These are phyloP conservation scores for Gracilariopsis chorda DNA, from an alignment of 23 red algal genomes.

Conservation along the genomic window DNA sequence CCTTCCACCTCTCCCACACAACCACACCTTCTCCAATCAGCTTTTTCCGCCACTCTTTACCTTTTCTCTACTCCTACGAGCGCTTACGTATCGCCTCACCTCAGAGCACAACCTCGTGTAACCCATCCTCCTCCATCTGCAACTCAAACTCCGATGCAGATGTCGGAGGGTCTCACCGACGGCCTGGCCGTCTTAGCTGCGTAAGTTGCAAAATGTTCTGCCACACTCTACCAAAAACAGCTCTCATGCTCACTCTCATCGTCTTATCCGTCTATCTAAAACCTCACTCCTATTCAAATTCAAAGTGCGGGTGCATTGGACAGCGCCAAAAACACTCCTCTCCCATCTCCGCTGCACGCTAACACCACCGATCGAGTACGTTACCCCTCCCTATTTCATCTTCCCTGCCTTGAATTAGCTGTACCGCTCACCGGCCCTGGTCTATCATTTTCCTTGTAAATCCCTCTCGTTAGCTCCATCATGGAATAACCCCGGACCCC, in stretches of 20 bases:
- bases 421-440: too few relatives aligned
- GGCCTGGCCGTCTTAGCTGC: slow-evolving; percentile 49
- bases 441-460: not conserved
- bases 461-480: not conserved
- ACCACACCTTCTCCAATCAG: too few relatives aligned
- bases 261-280: not conserved
- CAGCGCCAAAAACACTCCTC: slow-evolving; percentile 65
- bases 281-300: not conserved
- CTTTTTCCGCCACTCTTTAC: too few relatives aligned
- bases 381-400: not conserved
- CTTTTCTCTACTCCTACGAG: too few relatives aligned
- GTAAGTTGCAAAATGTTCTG: slow-evolving; percentile 2
- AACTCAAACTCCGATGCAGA: not conserved
- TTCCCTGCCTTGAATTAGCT: too few relatives aligned
- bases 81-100: too few relatives aligned
- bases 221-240: not conserved
- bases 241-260: not conserved
- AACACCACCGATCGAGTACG: slow-evolving; percentile 11
- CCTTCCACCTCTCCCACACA: too few relatives aligned
- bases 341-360: not conserved
- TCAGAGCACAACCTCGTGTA: too few relatives aligned
- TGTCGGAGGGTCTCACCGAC: slow-evolving; percentile 48
- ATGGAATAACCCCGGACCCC: slow-evolving; percentile 1
- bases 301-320: slow-evolving; percentile 68
- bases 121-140: not conserved